Conservation (phyloP, 139 green algal species). For the Asterochloris erici region DNA sequence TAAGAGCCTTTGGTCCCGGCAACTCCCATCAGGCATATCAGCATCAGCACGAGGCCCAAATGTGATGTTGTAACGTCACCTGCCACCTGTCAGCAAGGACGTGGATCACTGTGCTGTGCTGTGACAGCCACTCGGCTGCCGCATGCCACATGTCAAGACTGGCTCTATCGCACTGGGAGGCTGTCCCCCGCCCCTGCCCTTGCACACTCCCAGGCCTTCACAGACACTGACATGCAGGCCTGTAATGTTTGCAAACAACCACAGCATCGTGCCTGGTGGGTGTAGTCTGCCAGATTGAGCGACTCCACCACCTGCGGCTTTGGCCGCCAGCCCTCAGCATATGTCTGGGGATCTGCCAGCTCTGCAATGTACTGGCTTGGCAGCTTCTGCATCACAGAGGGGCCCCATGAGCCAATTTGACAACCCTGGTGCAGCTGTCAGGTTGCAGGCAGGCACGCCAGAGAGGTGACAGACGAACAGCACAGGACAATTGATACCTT, state of each 20-base stretch:
- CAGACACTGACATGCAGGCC: no score
- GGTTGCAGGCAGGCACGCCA: no score
- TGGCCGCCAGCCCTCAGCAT: conserved; percentile 50
- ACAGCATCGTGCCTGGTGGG: conserved; percentile 39
- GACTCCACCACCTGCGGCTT: conserved; percentile 67
- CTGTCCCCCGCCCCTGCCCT: background rate
- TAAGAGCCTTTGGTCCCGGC: no score
- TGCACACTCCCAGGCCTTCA: no score
- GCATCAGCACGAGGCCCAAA: no score
- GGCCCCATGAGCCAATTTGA: background rate
- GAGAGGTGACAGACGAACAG: no score
- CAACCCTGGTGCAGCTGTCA: background rate
- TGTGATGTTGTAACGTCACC: no score
- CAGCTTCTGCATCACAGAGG: conserved; percentile 34
- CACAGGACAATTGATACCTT: no score
- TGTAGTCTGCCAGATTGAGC: conserved; percentile 67
- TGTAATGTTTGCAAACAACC: background rate
- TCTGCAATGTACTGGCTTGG: conserved; percentile 50
- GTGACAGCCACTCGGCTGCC: background rate
- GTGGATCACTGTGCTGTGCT: no score
- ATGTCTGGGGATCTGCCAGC: conserved; percentile 18
- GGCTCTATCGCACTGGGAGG: background rate
- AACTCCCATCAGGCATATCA: no score
- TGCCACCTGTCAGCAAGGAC: no score
- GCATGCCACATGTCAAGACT: background rate